Base-by-base conservation (phyloP, 768 basidiomycete species). In the Daedaleopsis sinensis region DNA sequence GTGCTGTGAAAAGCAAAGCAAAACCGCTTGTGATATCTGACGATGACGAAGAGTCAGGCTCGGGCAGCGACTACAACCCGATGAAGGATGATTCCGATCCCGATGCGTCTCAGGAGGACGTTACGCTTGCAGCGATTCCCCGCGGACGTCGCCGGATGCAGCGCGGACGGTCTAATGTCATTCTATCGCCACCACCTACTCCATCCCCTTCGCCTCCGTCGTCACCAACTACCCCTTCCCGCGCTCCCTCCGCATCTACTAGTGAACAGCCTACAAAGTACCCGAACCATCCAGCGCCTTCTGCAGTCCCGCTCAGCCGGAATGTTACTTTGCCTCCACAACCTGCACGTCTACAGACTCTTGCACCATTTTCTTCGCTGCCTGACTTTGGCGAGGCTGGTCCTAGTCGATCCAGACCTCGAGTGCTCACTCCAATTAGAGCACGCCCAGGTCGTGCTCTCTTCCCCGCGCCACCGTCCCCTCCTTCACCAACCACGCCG, bases 351-450 rank as follows among this genome's bases (percentile, higher is more conserved):
- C 15, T 19, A 49, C 58, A 55, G 13, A 37, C 57, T 10, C 39
- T 59, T 13, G 50, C 49, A 8, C 55, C 32, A 11, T 62, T 50
- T 23, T 46, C 52, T 36, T 55, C 57, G n/a, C 44, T 56, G n/a
- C 65, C 54, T 18, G 56, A 48, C n/a, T 21, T 55, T 32, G 59
- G 47, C 3, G 56, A 53, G 35, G 24, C 55, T 38, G 63, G 59
- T 12, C 63, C 49, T 5, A 57, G 51, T 21, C 65, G 61, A 2
- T 64, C 75, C 27, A 86, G 81, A 64, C 69, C 79, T n/a, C 84
- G 88, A 24, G 85, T 80, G 63, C 80, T 91, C 35, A 92, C 90
- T 4, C 90, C 90, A 10, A 88, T 91, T 56, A 82, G 83, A 18
- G 76, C 78, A 38, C 70, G 73, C 24, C 75, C 75, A 18, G 69